Percentiles rank a stretch among this genome's conserved stretches.
Conservation (phyloP, 2,329 filamentous ascomycete genomes). For the Aspergillus sergii region DNA sequence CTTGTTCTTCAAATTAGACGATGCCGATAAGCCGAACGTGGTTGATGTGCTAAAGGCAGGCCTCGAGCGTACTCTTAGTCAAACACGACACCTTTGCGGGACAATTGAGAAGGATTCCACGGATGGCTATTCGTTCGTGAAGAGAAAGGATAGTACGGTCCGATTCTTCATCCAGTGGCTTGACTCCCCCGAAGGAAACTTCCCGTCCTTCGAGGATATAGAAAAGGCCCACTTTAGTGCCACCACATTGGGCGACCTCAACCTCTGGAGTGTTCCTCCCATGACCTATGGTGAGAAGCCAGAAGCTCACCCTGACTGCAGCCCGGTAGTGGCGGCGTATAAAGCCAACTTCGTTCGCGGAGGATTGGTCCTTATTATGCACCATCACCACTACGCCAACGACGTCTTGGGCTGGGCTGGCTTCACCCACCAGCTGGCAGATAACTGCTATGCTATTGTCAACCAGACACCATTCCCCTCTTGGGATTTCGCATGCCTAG, state of each 20-base stretch:
- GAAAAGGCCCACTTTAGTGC: slow-evolving; percentile 39
- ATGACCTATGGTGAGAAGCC: slow-evolving; percentile 39
- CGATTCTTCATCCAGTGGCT: slow-evolving; percentile 42
- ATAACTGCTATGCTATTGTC: slow-evolving; percentile 45
- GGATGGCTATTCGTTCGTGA: slow-evolving; percentile 43
- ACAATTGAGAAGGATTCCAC: slow-evolving; percentile 42
- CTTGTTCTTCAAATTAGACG: slow-evolving; percentile 42
- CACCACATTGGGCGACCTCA: slow-evolving; percentile 36
- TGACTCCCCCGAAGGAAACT: slow-evolving; percentile 33
- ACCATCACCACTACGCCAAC: slow-evolving; percentile 48
- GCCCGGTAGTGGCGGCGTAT: slow-evolving; percentile 41
- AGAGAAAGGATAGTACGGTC: slow-evolving; percentile 37
- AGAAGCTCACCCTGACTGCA: slow-evolving; percentile 38
- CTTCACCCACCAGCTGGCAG: slow-evolving; percentile 44
- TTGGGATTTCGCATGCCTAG: slow-evolving; percentile 42
- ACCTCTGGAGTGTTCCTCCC: slow-evolving; percentile 36
- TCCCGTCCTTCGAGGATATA: slow-evolving; percentile 44
- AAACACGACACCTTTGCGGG: slow-evolving; percentile 42
- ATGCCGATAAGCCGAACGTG: slow-evolving; percentile 28
- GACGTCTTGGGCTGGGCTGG: slow-evolving; percentile 48
- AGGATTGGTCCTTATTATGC: slow-evolving; percentile 46
- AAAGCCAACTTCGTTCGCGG: slow-evolving; percentile 48
- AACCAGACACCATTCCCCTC: slow-evolving; percentile 33
- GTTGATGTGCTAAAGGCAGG: slow-evolving; percentile 35
- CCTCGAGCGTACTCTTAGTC: slow-evolving; percentile 41